Evolutionary conservation across 2,329 filamentous ascomycete genomes (phyloP).

Genomic region (Sclerotinia spermophila): DNA sequence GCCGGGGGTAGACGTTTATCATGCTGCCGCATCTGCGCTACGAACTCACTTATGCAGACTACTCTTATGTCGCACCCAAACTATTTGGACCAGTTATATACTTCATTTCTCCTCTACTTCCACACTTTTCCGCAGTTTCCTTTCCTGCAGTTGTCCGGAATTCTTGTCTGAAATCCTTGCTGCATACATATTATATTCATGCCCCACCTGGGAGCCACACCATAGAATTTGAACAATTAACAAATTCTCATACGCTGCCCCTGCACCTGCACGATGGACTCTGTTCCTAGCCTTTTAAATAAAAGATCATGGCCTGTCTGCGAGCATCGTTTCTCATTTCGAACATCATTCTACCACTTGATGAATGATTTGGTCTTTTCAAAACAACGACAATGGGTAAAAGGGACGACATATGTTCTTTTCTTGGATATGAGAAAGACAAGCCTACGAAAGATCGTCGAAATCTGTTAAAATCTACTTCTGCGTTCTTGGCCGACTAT

Average conservation of each 20-base stretch:
- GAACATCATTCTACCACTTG: neutral
- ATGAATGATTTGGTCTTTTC: neutral
- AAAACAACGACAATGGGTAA: conserved; percentile 5
- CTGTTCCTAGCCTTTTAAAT: conserved; percentile 7
- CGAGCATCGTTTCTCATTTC: neutral
- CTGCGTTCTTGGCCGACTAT: conserved; percentile 13
- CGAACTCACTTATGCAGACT: conserved; percentile 8
- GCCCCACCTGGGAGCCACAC: conserved; percentile 7
- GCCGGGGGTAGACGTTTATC: conserved; percentile 8
- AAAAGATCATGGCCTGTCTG: neutral
- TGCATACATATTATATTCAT: conserved; percentile 12
- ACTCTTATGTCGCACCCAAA: neutral
- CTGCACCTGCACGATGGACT: neutral
- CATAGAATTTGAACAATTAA: conserved; percentile 8
- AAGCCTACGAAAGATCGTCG: conserved; percentile 12
- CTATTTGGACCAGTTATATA: neutral
- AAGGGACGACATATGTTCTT: conserved; percentile 16
- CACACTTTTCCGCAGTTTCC: conserved; percentile 5
- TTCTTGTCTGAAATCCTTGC: conserved; percentile 4
- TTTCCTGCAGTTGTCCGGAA: conserved; percentile 4
- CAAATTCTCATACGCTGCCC: conserved; percentile 9
- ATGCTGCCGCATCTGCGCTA: conserved; percentile 7
- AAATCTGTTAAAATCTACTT: conserved; percentile 13
- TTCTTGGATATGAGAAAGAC: conserved; percentile 21
- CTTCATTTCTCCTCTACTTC: neutral